These are phyloP conservation scores for Viola pubescens DNA, from an alignment of 441 rosid genomes.

Conservation along the genomic window DNA sequence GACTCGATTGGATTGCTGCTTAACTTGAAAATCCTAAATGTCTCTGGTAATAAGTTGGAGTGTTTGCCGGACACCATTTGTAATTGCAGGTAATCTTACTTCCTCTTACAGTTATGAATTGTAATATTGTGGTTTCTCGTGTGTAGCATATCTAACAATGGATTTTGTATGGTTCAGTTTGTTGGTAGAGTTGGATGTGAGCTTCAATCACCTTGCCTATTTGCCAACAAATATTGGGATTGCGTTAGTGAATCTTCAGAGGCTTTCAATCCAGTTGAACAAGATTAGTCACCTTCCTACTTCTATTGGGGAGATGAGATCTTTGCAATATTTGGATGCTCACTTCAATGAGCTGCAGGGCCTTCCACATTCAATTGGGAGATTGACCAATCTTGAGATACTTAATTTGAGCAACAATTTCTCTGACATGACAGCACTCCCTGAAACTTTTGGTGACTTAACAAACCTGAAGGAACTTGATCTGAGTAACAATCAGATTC, in stretches of 20 bases:
- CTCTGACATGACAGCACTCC: constrained; percentile 70
- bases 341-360: constrained; percentile 75
- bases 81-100: constrained; percentile 53
- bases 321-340: constrained; percentile 58
- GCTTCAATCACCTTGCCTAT: constrained; percentile 66
- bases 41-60: constrained; percentile 61
- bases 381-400: constrained; percentile 62
- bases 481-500: constrained; percentile 84
- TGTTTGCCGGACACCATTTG: constrained; percentile 64
- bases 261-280: constrained; percentile 61
- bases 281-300: constrained; percentile 67
- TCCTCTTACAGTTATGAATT: neutral
- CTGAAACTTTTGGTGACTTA: constrained; percentile 66
- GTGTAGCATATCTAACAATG: neutral
- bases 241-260: constrained; percentile 56
- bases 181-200: constrained; percentile 62
- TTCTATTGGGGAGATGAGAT: constrained; percentile 65
- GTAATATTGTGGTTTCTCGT: neutral
- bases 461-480: constrained; percentile 80
- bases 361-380: constrained; percentile 57
- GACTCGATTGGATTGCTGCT: constrained; percentile 67
- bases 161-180: constrained; percentile 34
- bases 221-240: constrained; percentile 83
- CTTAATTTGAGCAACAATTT: constrained; percentile 75
- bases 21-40: constrained; percentile 59